Evolutionary conservation across 2,329 filamentous ascomycete species (phyloP).

Genomic region (Neospermospora avenae): DNA sequence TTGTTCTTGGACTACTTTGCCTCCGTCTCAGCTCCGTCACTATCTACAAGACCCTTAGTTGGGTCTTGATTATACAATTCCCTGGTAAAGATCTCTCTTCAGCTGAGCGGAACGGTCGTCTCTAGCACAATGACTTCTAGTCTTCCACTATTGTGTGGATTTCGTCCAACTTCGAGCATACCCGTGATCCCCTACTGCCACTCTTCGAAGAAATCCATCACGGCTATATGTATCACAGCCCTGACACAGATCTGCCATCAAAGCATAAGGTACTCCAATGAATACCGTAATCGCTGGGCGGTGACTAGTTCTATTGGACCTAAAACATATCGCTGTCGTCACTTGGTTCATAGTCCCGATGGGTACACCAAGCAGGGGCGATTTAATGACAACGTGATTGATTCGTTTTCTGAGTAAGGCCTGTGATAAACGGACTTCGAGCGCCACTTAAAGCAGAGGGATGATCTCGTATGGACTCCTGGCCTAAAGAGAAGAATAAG

Average conservation of each 20-base stretch:
- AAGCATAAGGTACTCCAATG: not conserved
- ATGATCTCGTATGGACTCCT: not conserved
- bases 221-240: too few species aligned
- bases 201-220: not conserved
- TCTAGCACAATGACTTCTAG: not conserved
- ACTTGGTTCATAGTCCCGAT: too few species aligned
- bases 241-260: not conserved
- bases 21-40: not conserved
- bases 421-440: not conserved
- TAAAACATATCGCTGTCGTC: too few species aligned
- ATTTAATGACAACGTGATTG: not conserved
- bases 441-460: not conserved
- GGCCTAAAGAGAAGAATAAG: not conserved
- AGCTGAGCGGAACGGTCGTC: not conserved
- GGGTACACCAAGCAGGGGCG: not conserved
- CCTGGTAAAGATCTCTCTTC: not conserved
- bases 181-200: not conserved
- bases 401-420: not conserved
- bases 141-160: not conserved
- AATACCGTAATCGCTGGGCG: not conserved
- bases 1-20: too few species aligned
- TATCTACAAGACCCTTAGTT: not conserved
- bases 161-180: not conserved
- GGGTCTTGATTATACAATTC: not conserved
- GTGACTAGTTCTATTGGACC: not conserved